phyloP scores from a whole-genome alignment of 1,284 basidiomycete species.

The Ceratobasidium papillatum region DNA sequence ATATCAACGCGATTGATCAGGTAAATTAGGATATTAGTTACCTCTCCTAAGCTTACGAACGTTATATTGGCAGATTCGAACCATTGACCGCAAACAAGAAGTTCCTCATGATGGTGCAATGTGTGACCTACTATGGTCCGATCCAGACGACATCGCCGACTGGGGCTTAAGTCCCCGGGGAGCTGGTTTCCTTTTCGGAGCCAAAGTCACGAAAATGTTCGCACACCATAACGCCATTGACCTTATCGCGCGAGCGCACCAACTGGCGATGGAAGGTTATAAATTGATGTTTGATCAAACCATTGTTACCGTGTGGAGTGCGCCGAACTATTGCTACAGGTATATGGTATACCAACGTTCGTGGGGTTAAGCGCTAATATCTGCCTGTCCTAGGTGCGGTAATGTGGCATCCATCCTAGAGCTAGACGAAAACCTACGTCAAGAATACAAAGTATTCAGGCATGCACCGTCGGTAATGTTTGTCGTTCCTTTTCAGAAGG shows the following conservation, averaged over 20 bases:
- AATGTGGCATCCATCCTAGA: slow-evolving; percentile 94
- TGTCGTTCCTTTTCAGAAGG: slow-evolving; percentile 47
- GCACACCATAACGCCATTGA: slow-evolving; percentile 92
- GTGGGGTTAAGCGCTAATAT: background rate
- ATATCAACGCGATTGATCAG: slow-evolving; percentile 85
- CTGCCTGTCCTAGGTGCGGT: slow-evolving; percentile 70
- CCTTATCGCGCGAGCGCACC: slow-evolving; percentile 95
- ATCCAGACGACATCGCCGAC: slow-evolving; percentile 93
- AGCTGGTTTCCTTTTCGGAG: slow-evolving; percentile 94
- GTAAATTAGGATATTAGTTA: slow-evolving; percentile 57
- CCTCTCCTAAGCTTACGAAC: background rate
- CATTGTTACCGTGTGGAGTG: slow-evolving; percentile 99
- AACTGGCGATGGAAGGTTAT: slow-evolving; percentile 98
- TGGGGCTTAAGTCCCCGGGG: slow-evolving; percentile 98
- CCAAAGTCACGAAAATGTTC: slow-evolving; percentile 90
- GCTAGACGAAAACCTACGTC: slow-evolving; percentile 87
- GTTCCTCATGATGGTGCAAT: slow-evolving; percentile 99
- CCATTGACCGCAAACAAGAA: slow-evolving; percentile 96
- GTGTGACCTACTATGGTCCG: slow-evolving; percentile 99
- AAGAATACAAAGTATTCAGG: slow-evolving; percentile 90
- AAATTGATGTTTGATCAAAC: slow-evolving; percentile 97
- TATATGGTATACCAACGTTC: slow-evolving; percentile 54
- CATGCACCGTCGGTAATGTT: slow-evolving; percentile 74
- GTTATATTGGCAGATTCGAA: slow-evolving; percentile 74
- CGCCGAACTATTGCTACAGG: slow-evolving; percentile 98